These are phyloP conservation scores for barley (Hordeum vulgare) DNA, from an alignment of 176 grass and related monocot genomes.

Conservation along the genomic window MorexV3_pseudomolecules_assembly NC_058524.1:70142588-70143087, in stretches of 20 bases:
- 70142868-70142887: constrained; percentile 9
- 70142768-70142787: neutral
- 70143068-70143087: rapidly evolving
- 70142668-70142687: no score
- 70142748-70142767: no score
- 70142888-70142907: neutral
- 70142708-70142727: no score
- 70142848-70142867: neutral
- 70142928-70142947: neutral
- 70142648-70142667: no score
- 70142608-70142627: no score
- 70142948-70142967: constrained; percentile 23
- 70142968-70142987: constrained; percentile 27
- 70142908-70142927: neutral
- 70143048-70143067: rapidly evolving
- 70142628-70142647: no score
- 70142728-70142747: no score
- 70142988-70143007: neutral
- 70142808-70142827: neutral
- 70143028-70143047: rapidly evolving
- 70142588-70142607: no score
- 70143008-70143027: neutral
- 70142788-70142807: neutral
- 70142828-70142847: constrained; percentile 12
- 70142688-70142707: no score